Conservation (phyloP, 805 yeast species). For the Ogataea dorogensis region DNA sequence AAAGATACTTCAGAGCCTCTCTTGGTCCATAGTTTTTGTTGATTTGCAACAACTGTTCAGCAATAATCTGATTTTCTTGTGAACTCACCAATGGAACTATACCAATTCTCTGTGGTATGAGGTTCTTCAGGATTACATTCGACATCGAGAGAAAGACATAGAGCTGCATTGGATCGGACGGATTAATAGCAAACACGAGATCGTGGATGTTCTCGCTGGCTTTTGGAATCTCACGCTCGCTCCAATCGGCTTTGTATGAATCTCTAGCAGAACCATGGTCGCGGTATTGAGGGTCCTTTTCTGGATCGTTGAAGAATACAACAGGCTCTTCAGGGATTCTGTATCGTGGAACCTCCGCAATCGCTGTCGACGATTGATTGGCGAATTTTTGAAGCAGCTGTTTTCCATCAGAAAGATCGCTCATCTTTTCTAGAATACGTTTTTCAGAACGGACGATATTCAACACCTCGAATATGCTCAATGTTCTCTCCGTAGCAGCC, state of each 20-base stretch:
- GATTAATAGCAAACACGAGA: slow-evolving; percentile 63
- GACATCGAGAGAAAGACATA: slow-evolving; percentile 49
- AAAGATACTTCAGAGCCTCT: slow-evolving; percentile 26
- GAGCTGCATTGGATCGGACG: slow-evolving; percentile 52
- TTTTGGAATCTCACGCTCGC: slow-evolving; percentile 63
- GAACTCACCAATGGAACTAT: slow-evolving; percentile 58
- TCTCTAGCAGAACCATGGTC: slow-evolving; percentile 44
- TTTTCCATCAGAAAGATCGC: slow-evolving; percentile 35
- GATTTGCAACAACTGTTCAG: slow-evolving; percentile 28
- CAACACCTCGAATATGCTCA: slow-evolving; percentile 43
- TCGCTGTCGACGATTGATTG: slow-evolving; percentile 9
- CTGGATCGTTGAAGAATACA: slow-evolving; percentile 77
- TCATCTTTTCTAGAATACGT: slow-evolving; percentile 17
- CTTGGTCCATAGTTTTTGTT: slow-evolving; percentile 18
- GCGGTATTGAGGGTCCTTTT: slow-evolving; percentile 53
- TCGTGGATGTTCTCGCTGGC: slow-evolving; percentile 75
- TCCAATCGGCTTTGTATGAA: slow-evolving; percentile 44
- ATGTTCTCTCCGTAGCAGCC: slow-evolving; percentile 44
- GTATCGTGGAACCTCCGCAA: slow-evolving; percentile 14
- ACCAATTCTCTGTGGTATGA: slow-evolving; percentile 80
- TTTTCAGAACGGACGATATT: slow-evolving; percentile 39
- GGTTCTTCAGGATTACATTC: slow-evolving; percentile 48
- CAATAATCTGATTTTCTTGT: slow-evolving; percentile 22
- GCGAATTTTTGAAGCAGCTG: slow-evolving; percentile 43
- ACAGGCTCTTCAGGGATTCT: slow-evolving; percentile 32